phyloP scores from a whole-genome alignment of 2,329 filamentous ascomycete species.

The Microcyclosporella mali region DNA sequence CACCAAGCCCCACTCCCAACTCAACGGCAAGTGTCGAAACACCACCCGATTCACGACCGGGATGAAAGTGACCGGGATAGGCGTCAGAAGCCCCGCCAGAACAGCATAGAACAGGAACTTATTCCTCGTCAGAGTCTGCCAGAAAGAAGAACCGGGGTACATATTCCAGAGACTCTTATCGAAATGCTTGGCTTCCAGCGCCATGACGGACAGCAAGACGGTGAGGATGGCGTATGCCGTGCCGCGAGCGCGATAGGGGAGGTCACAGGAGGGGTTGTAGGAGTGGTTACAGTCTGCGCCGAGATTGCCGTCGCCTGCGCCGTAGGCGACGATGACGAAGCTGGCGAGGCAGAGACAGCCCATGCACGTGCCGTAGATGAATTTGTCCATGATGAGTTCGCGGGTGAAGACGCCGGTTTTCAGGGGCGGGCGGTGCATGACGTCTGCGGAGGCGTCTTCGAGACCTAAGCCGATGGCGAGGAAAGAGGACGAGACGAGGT shows the following conservation, averaged over 20 bases:
- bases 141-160: conserved; percentile 35
- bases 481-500: conserved; percentile 44
- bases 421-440: conserved; percentile 42
- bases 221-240: conserved; percentile 43
- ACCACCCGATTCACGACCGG: conserved; percentile 42
- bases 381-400: conserved; percentile 44
- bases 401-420: conserved; percentile 40
- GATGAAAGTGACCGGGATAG: conserved; percentile 43
- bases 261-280: conserved; percentile 38
- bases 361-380: conserved; percentile 45
- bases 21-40: conserved; percentile 40
- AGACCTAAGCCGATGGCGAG: conserved; percentile 43
- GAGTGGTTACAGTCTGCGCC: conserved; percentile 41
- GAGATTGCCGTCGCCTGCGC: conserved; percentile 38
- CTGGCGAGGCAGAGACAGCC: conserved; percentile 39
- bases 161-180: conserved; percentile 41
- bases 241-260: conserved; percentile 41
- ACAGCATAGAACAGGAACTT: conserved; percentile 42
- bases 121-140: conserved; percentile 30
- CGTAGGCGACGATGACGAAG: conserved; percentile 42
- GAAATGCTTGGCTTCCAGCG: conserved; percentile 45
- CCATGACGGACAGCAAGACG: conserved; percentile 41
- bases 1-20: conserved; percentile 44
- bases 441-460: conserved; percentile 41
- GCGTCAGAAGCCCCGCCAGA: conserved; percentile 36